Conservation (phyloP, 2,329 filamentous ascomycete species). For the Trematosphaeria pertusa region DNA sequence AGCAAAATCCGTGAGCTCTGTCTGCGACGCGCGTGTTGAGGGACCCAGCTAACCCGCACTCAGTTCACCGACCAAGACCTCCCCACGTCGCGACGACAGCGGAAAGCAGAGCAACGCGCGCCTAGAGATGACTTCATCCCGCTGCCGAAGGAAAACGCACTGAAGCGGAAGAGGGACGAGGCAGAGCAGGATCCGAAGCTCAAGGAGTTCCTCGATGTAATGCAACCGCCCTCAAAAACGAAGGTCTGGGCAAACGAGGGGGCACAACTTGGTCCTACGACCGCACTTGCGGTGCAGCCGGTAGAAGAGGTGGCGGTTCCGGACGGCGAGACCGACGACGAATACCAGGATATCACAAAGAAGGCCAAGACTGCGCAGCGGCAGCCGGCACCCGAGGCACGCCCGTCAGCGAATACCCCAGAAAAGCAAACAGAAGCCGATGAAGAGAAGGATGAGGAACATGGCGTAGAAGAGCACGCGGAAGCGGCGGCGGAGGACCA, state of each 20-base stretch:
- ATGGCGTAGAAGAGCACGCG: constrained; percentile 23
- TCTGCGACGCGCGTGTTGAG: too few species aligned
- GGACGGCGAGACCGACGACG: constrained; percentile 71
- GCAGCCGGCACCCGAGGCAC: constrained; percentile 10
- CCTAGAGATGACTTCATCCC: constrained; percentile 35
- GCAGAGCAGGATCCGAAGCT: constrained; percentile 75
- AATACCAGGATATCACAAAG: constrained; percentile 71
- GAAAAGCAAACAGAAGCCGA: not conserved
- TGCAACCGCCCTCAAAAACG: constrained; percentile 71
- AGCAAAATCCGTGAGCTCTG: constrained; percentile 73
- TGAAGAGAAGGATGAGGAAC: constrained; percentile 21
- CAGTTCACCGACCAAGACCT: constrained; percentile 45
- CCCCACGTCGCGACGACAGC: constrained; percentile 43
- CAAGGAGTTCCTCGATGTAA: constrained; percentile 83
- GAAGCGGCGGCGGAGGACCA: constrained; percentile 32
- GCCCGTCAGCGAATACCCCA: not conserved
- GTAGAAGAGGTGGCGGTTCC: constrained; percentile 33
- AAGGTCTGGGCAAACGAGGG: constrained; percentile 69
- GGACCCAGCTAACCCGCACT: constrained; percentile 35
- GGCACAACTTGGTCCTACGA: constrained; percentile 26
- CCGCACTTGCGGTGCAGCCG: constrained; percentile 21
- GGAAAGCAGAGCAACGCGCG: constrained; percentile 33
- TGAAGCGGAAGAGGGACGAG: constrained; percentile 73
- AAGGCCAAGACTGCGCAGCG: constrained; percentile 44
- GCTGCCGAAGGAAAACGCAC: constrained; percentile 43